Evolutionary conservation across 148 eudicot species (phyloP).

Genomic region (Chenopodium berlandieri): DNA sequence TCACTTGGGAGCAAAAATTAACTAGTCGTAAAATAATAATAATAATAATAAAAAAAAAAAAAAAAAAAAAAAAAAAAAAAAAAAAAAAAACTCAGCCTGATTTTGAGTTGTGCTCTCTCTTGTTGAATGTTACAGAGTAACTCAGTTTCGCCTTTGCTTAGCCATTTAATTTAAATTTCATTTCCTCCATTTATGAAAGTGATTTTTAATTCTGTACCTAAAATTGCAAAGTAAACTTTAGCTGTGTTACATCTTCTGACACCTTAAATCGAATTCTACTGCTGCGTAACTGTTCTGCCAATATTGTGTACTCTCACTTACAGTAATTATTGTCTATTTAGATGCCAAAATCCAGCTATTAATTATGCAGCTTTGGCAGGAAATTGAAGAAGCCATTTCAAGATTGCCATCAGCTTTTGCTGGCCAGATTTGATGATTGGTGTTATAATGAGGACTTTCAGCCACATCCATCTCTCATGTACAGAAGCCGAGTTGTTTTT

Average conservation of each 20-base stretch:
- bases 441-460: neutral
- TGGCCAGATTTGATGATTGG: constrained; percentile 39
- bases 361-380: constrained; percentile 42
- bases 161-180: no score
- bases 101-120: no score
- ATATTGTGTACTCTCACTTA: neutral
- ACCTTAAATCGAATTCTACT: neutral
- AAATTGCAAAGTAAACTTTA: no score
- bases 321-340: no score
- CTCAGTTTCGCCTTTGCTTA: no score
- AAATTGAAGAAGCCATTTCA: constrained; percentile 63
- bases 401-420: constrained; percentile 57
- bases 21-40: no score
- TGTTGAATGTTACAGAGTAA: no score
- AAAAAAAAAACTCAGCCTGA: no score
- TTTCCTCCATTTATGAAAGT: neutral
- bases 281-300: neutral
- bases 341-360: neutral
- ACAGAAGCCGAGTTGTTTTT: neutral
- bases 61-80: no score
- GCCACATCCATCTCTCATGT: neutral
- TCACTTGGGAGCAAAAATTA: no score
- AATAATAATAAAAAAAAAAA: no score
- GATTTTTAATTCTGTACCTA: neutral
- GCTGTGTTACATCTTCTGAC: no score